Conservation (phyloP, 176 grass and related monocot genomes). For the Eremochloa ophiuroides region DNA sequence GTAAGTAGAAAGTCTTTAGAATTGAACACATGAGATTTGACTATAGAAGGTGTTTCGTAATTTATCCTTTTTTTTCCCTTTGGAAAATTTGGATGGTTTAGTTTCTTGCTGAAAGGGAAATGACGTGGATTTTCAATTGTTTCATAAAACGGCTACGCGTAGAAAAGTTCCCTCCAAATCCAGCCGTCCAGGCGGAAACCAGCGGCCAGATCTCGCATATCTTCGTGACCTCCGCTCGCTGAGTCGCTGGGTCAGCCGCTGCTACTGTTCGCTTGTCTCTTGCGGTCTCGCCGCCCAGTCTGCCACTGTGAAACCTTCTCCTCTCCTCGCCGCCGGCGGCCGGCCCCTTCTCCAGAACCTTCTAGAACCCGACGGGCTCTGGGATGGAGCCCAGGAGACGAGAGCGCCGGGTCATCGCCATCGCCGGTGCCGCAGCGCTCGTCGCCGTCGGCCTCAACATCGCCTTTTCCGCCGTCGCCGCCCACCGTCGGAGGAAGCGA, state of each 20-base stretch:
- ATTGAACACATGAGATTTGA: neutral
- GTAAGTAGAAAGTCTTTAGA: too few relatives aligned
- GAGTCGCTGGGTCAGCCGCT: neutral
- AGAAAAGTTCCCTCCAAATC: neutral
- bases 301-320: conserved; percentile 12
- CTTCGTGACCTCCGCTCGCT: conserved; percentile 34
- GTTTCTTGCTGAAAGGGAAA: neutral
- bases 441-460: conserved; percentile 80
- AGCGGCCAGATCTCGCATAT: conserved; percentile 18
- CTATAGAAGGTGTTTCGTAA: neutral
- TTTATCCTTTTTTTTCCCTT: neutral
- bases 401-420: conserved; percentile 43
- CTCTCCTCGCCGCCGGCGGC: neutral
- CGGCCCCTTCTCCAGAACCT: conserved; percentile 5
- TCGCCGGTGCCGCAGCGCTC: conserved; percentile 68
- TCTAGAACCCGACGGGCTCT: neutral
- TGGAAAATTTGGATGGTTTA: neutral
- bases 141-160: neutral
- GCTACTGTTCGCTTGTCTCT: neutral
- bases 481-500: conserved; percentile 53
- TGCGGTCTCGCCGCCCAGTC: conserved; percentile 28
- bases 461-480: conserved; percentile 73
- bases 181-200: neutral
- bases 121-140: neutral
- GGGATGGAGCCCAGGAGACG: conserved; percentile 52